Evolutionary conservation across 108 stramenopile species (phyloP), one percentile per base, ranked within the genome.

Genomic region (Cyclostephanos tholiformis): DNA sequence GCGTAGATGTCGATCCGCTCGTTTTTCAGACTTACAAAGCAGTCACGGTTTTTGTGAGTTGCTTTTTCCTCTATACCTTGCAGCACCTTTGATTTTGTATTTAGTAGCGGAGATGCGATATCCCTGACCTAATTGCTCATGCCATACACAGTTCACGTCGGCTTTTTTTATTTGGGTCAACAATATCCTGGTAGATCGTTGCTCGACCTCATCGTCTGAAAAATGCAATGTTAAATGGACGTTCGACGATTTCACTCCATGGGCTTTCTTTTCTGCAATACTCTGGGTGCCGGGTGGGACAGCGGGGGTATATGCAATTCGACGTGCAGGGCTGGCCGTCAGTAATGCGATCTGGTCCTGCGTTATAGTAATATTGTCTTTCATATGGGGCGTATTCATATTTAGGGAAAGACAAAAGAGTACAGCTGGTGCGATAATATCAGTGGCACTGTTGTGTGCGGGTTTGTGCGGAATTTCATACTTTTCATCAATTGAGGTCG

Each of bases 11-110:
- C 65, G 91, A 96, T 64, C 91, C 93, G 0, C 77, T 96, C 3
- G 91, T 89, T 29, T 89, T 96, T 76, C 95, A 96, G 77, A 65
- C 86, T 51, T 96, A 96, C 83, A 96, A 96, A 76, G 91, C 85
- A 29, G 65, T 71, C 27, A 57, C 65, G 8, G 74, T 79, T 2
- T 59, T 85, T 20, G 32, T 48, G 29, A 60, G 59, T 60, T 25
- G 27, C 16, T 29, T 60, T 39, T 2, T 35, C 35, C 19, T 25
- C 35, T 14, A 17, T 16, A 14, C 39, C 16, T 27, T 30, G 29
- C 26, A 14, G 32, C 5, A 35, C 32, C 35, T 17, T 60, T 38
- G 7, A 1, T 38, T 0, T 36, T 39, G 16, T 60, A 19, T 35
- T 6, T 39, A 4, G 1, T 53, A 25, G 52, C n/a, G 25, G 52